Percentiles rank a stretch among this genome's conserved stretches.
Conservation (phyloP, 352 stramenopile species). For the Globisporangium iwayamae region DNA sequence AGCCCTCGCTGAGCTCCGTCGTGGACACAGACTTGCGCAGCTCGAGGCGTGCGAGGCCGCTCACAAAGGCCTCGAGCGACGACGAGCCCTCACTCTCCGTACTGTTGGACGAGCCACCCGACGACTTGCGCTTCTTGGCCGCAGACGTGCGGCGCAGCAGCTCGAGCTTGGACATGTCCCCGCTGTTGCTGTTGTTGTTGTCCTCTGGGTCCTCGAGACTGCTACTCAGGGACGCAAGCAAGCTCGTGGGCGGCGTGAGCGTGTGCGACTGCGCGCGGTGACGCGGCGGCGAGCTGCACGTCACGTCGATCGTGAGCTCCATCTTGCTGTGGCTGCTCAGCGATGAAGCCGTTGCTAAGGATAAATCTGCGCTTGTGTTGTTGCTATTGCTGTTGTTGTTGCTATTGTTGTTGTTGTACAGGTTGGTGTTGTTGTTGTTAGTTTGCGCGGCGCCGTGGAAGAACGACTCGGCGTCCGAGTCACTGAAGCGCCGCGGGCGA, state of each 20-base stretch:
- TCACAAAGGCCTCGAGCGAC: conserved; percentile 37
- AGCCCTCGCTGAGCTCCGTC: conserved; percentile 64
- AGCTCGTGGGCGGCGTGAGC: conserved; percentile 3
- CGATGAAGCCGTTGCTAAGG: not conserved
- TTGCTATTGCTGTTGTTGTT: not conserved
- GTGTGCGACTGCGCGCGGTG: conserved; percentile 15
- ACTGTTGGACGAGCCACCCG: conserved; percentile 38
- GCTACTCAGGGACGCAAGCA: not conserved
- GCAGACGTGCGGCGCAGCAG: conserved; percentile 8
- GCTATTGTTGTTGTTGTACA: not conserved
- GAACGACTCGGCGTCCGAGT: conserved; percentile 74
- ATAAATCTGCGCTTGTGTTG: conserved; percentile 11
- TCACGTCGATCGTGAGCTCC: conserved; percentile 19
- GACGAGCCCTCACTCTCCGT: conserved; percentile 40
- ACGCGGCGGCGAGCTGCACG: conserved; percentile 8
- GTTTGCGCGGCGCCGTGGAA: conserved; percentile 36
- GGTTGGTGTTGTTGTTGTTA: conserved; percentile 21
- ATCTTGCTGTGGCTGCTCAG: conserved; percentile 6
- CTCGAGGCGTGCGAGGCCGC: conserved; percentile 40
- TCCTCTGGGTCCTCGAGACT: conserved; percentile 7
- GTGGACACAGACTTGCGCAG: conserved; percentile 46
- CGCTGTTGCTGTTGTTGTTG: conserved; percentile 4
- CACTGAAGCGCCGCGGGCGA: conserved; percentile 73
- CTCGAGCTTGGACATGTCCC: conserved; percentile 15
- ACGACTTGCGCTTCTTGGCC: conserved; percentile 50